Base-by-base conservation (phyloP, 2,329 filamentous ascomycete species). In the Xylaria sp. region DNA sequence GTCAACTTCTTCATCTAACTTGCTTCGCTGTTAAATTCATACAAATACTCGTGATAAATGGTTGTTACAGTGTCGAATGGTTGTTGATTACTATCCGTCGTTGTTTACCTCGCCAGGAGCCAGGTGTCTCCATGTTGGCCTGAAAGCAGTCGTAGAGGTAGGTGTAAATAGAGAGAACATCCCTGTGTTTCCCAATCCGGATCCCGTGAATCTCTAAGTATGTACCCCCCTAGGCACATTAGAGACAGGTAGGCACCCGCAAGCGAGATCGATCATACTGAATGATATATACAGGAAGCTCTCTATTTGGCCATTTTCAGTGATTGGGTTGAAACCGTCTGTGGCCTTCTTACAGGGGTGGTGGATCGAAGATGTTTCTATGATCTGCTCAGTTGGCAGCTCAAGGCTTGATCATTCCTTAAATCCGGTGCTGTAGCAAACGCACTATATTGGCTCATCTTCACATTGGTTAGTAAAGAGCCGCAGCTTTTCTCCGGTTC, bases 21-120 rank as follows among this genome's bases (percentile, higher is more conserved):
- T 30, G 13, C 46, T 50, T 50, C 23, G 4, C 2, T 25, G 18
- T 39, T 25, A 34, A 59, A 6, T 43, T 59, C 23, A 59, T 18
- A 41, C 4, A 9, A 34, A 43, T 8, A 45, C 39, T 34, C 8
- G 39, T 20, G 9, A 20, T 45, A 58, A 2, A 8, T 15, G 15
- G 43, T 2, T 34, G 43, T 2, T 34, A 39, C 18, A 36, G 32
- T 46, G 53, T 53, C 34, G 28, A 10, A 30, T 58, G 28, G 8
- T 43, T 59, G 4, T 68, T 20, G 48, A 39, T 59, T 58, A 28
- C 7, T 39, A 56, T 60, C 3, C 5, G 18, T 63, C 18, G 23
- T 41, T 12, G n/a, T 41, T 8, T 60, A 15, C 1, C 9, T 25
- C 10, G 15, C 8, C 10, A 46, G 18, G 48, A 20, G 32, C 15